Percentiles rank a stretch among this genome's conserved stretches.
These are phyloP conservation scores for Anisogramma anomala DNA, from an alignment of 2,329 filamentous ascomycete genomes.

Conservation along the genomic window DNA sequence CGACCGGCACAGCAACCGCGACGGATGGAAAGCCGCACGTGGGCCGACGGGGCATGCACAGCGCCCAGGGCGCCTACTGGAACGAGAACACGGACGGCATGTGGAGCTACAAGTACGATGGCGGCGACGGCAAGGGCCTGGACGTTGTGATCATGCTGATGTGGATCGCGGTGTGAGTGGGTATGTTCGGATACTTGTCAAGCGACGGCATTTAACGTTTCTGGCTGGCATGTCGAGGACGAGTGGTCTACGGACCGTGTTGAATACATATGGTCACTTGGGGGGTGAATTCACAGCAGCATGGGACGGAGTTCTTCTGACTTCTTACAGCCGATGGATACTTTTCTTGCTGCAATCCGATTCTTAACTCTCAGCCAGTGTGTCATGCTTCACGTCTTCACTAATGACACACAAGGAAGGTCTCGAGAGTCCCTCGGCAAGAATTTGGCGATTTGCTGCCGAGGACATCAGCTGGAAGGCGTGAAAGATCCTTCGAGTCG, in stretches of 20 bases:
- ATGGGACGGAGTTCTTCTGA: constrained; percentile 4
- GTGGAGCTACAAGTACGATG: constrained; percentile 80
- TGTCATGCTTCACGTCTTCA: too few relatives aligned
- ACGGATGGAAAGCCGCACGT: constrained; percentile 59
- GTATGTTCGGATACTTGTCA: not conserved
- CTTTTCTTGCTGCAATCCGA: not conserved
- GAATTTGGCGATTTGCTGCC: too few relatives aligned
- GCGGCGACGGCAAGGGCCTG: constrained; percentile 53
- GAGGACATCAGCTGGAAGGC: too few relatives aligned
- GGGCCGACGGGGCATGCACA: constrained; percentile 83
- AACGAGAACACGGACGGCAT: constrained; percentile 84
- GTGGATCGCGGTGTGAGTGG: constrained; percentile 57
- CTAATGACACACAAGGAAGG: too few relatives aligned
- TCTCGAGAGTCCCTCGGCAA: too few relatives aligned
- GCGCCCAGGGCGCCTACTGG: constrained; percentile 76
- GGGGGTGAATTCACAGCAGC: not conserved
- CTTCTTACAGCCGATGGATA: not conserved
- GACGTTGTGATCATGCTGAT: constrained; percentile 63
- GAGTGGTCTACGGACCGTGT: not conserved
- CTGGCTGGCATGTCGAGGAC: not conserved
- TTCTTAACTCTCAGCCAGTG: too few relatives aligned
- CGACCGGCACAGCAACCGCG: constrained; percentile 28
- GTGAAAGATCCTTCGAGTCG: too few relatives aligned
- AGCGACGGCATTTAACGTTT: not conserved
- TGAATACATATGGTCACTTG: not conserved